Evolutionary conservation across 352 stramenopile species (phyloP), one percentile per base, ranked within the genome.

Genomic region (Phytopythium kandeliae): DNA sequence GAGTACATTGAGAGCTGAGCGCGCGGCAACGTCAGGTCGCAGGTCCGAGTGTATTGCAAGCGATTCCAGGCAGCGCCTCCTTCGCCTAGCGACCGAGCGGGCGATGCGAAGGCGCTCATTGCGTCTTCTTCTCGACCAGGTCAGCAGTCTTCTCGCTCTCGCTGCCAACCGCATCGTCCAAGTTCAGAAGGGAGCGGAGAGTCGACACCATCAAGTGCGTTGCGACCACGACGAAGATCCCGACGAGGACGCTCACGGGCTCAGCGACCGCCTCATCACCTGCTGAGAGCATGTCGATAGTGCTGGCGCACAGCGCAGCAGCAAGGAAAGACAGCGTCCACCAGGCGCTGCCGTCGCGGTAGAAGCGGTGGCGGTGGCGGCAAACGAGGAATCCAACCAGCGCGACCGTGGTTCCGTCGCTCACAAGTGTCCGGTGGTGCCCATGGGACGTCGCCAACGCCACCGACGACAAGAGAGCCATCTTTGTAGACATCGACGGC

Each of bases 1-100:
- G 79, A 87, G 63, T 87, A 89, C 58, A 71, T 69, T 3, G 79
- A 88, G 51, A 76, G 65, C 24, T 89, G 48, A 67, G 0, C 33
- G n/a, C 19, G 21, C 38, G 9, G 11, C 21, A 4, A 21, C 31
- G 31, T 28, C 21, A 2, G 15, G 15, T 3, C 41, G 1, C 8
- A 3, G 2, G 6, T 2, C 10, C 43, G 26, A 49, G 11, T 35
- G 17, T 26, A 49, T 37, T 35, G 12, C 43, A 17, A n/a, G n/a
- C n/a, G n/a, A n/a, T n/a, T n/a, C n/a, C n/a, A n/a, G n/a, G n/a
- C n/a, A n/a, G n/a, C n/a, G n/a, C n/a, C n/a, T n/a, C n/a, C n/a
- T n/a, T n/a, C n/a, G n/a, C n/a, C n/a, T n/a, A n/a, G n/a, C n/a
- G n/a, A n/a, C n/a, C n/a, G n/a, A n/a, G n/a, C n/a, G n/a, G n/a